Base-by-base conservation (phyloP, 306 rosid genomes). In the Ormosia emarginata region DNA sequence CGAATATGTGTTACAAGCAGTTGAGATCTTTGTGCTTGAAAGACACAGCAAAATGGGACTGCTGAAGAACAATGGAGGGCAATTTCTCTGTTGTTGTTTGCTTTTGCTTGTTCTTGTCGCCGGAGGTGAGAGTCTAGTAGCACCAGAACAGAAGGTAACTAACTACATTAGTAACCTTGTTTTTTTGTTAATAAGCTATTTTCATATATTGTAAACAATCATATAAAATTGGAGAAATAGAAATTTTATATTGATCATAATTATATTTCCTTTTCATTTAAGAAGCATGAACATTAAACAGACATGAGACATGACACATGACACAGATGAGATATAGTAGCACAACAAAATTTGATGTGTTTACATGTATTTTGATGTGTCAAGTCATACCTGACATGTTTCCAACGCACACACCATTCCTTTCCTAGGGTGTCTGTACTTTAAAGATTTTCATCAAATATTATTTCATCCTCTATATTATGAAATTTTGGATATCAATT, bases 121-220 rank as follows among this genome's bases (percentile, higher is more conserved):
- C 5, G 67, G 80, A 30, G 87, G 88, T 78, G 87, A 84, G 83
- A 84, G 77, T 83, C 8, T 78, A 46, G 62, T 72, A n/a, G n/a
- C 76, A 18, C 74, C 91, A n/a, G 59, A 40, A 56, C 77, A 71
- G 15, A 87, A 87, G 92, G 95, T 91, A 83, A 74, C 33, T 34
- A 64, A 15, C 7, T 41, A 41, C 6, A 24, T 17, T 17, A 34
- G 32, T 66, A 41, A 18, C 55, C 17, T 67, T 67, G 9, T 1
- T 55, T 1, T 55, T 18, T 15, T 75, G 67, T 40, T 8, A 75
- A 8, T 61, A 33, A 7, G 11, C 8, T 13, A 58, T 56, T 15
- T 24, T 40, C 36, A 5, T 62, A 61, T n/a, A 13, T 62, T 14
- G 8, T 4, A 13, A 6, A 24, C 11, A 78, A 29, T 39, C 13